Evolutionary conservation across 768 basidiomycete genomes (phyloP).

Genomic region (Pisolithus tinctorius): DNA sequence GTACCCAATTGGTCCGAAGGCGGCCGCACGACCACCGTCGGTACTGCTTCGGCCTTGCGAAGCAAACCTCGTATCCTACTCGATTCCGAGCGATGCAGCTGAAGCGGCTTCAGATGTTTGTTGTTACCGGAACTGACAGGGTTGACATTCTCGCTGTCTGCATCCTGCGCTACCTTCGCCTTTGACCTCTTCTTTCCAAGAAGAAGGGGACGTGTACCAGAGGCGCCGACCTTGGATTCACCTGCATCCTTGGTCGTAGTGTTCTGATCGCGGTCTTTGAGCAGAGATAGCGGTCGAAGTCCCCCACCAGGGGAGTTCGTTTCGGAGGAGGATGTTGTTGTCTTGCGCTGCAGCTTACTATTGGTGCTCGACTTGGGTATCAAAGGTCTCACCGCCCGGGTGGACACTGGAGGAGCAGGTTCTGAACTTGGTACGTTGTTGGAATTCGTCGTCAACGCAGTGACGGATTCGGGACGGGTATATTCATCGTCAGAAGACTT

Average conservation of each 20-base stretch:
- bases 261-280: slow-evolving; percentile 45
- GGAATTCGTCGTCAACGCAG: background rate
- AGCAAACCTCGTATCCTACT: slow-evolving; percentile 53
- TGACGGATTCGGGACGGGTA: slow-evolving; percentile 2
- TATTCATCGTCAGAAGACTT: slow-evolving; percentile 43
- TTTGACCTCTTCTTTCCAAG: slow-evolving; percentile 50
- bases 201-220: slow-evolving; percentile 46
- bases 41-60: slow-evolving; percentile 49
- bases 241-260: slow-evolving; percentile 27
- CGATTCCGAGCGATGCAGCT: slow-evolving; percentile 57
- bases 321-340: slow-evolving; percentile 4
- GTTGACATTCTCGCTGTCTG: slow-evolving; percentile 28
- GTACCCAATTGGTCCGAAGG: slow-evolving; percentile 47
- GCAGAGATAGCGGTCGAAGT: slow-evolving; percentile 55
- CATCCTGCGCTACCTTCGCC: slow-evolving; percentile 15
- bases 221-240: slow-evolving; percentile 1
- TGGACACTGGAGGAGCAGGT: slow-evolving; percentile 35
- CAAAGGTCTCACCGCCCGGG: slow-evolving; percentile 46
- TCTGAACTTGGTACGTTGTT: slow-evolving; percentile 21
- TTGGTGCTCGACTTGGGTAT: slow-evolving; percentile 37
- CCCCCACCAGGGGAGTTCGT: slow-evolving; percentile 37
- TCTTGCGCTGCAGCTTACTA: slow-evolving; percentile 38
- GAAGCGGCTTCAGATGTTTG: slow-evolving; percentile 53
- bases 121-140: slow-evolving; percentile 27
- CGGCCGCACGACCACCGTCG: slow-evolving; percentile 55